Evolutionary conservation across 176 grass and related monocot species (phyloP), one percentile per base, ranked within the genome.

Genomic region (Alloteropsis semialata): DNA sequence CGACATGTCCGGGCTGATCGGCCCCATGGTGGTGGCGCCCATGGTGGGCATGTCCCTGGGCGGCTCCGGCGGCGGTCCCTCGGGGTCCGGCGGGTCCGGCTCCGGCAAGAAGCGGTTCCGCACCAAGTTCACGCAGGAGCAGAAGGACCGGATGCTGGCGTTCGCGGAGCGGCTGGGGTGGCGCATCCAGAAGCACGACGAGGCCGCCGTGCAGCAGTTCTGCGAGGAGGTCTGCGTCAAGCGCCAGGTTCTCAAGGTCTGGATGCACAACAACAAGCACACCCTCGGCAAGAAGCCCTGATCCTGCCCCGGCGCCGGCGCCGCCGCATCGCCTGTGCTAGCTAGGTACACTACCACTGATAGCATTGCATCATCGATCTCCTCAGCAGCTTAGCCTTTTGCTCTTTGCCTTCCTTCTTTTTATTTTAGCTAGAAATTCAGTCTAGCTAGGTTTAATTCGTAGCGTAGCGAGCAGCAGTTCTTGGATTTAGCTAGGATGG

Each of bases 251-350:
- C 89, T 97, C 48, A 97, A 97, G 79, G 94, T 97, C 37, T 92
- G 94, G 94, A 97, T 97, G 94, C 94, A 97, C 81, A 97, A 97
- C 87, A 97, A 97, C 79, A 94, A 97, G 64, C 87, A 94, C 84
- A 94, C 90, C 43, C 89, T 94, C 36, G 94, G 94, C 37, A 97
- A 90, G 87, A 94, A 97, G 86, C 78, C 3, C 3, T 9, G 15
- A 8, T 30, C 50, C 59, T 19, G 3, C 10, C 17, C 27, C 16
- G 42, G 51, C 28, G 10, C 76, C 60, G 77, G 19, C 21, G 44
- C 69, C 69, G 25, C 16, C 61, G 61, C 24, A 49, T 38, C 61
- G 61, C 24, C 72, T 38, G 30, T 48, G 29, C 76, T 18, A 74
- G 29, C 29, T 81, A 81, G 78, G 63, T 80, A 69, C 45, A 76